Conservation (phyloP, 306 rosid genomes). For the Lathyrus sativus region DNA sequence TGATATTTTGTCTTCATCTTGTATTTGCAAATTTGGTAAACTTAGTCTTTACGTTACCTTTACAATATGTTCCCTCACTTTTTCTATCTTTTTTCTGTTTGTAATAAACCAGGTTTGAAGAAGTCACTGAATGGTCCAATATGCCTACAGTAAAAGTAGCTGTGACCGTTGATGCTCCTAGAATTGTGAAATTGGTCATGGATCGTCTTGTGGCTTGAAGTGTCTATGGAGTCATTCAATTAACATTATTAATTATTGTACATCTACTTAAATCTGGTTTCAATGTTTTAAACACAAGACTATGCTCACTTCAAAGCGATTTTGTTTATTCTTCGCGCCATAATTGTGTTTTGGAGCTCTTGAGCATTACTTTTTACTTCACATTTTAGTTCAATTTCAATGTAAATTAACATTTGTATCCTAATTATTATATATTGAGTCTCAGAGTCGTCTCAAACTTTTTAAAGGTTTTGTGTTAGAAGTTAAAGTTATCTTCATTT, state of each 20-base stretch:
- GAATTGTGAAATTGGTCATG: constrained; percentile 63
- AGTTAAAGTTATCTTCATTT: too few species aligned
- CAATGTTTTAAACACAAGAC: background rate
- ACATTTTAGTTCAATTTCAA: constrained; percentile 8
- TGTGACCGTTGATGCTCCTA: constrained; percentile 85
- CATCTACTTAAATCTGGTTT: constrained; percentile 10
- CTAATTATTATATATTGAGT: background rate
- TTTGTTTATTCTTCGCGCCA: background rate
- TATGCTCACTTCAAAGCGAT: constrained; percentile 14
- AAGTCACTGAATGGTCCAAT: constrained; percentile 81
- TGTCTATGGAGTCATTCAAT: constrained; percentile 4
- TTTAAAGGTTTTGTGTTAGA: too few species aligned
- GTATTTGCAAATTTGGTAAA: background rate
- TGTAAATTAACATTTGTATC: background rate
- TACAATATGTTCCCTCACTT: background rate
- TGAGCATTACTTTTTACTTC: background rate
- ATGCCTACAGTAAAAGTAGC: constrained; percentile 87
- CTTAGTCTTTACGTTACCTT: constrained; percentile 9
- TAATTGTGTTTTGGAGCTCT: constrained; percentile 18
- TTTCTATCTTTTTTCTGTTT: constrained; percentile 21
- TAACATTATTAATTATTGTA: background rate
- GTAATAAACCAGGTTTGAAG: constrained; percentile 67
- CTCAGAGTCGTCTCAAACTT: too few species aligned
- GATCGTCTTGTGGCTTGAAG: constrained; percentile 68
- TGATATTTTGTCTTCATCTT: background rate